phyloP scores from a whole-genome alignment of 164 flowering plant genomes.

The Sedum album region DNA sequence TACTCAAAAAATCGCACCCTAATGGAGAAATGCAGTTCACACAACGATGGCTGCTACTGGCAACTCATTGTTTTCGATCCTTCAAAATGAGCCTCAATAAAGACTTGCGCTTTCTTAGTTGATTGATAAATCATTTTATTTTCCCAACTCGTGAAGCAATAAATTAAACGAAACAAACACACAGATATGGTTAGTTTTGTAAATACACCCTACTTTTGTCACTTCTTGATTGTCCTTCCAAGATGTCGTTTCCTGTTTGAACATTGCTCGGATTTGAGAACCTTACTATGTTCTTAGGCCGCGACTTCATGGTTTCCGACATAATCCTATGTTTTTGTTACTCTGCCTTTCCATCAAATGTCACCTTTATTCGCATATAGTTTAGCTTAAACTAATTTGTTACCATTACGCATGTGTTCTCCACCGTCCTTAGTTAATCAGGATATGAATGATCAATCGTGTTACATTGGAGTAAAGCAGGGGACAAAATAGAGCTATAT shows the following conservation, averaged over 20 bases:
- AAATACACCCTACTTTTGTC: background rate
- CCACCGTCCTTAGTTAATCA: too few species aligned
- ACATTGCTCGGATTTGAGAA: slow-evolving; percentile 3
- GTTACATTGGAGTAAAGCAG: too few species aligned
- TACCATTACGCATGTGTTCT: too few species aligned
- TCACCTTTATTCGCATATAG: background rate
- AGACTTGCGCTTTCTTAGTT: too few species aligned
- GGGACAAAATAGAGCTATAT: background rate
- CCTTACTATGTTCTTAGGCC: slow-evolving; percentile 3
- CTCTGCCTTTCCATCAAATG: background rate
- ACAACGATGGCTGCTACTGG: too few species aligned
- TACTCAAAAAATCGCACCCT: too few species aligned
- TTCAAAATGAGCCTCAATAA: too few species aligned
- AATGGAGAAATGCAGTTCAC: too few species aligned
- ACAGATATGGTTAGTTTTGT: background rate
- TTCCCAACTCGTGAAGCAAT: too few species aligned
- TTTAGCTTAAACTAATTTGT: background rate
- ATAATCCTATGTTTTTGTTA: background rate
- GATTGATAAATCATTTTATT: too few species aligned
- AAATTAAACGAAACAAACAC: background rate
- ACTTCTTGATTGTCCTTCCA: background rate
- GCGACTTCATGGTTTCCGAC: background rate
- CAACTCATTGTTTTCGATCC: too few species aligned
- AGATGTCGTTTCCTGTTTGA: background rate
- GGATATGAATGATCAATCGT: too few species aligned